Percentiles rank a stretch among this genome's conserved stretches.
These are phyloP conservation scores for Euphorbia tirucalli DNA, from an alignment of 345 rosid species.

Conservation along the genomic window DNA sequence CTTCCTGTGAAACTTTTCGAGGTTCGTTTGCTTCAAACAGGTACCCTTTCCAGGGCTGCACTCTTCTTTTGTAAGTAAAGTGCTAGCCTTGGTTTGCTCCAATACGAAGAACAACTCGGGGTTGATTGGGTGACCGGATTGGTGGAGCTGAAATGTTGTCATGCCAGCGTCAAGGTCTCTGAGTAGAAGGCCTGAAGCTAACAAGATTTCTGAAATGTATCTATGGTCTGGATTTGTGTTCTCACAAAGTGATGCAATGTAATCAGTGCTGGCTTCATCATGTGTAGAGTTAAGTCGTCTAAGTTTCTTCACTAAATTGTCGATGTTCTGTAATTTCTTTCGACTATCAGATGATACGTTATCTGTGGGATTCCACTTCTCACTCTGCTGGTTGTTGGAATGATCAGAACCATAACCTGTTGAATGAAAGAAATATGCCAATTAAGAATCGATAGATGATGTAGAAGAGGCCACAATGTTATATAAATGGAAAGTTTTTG, in stretches of 20 bases:
- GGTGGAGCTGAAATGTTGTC: slow-evolving; percentile 70
- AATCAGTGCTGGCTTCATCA: slow-evolving; percentile 85
- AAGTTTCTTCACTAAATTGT: slow-evolving; percentile 88
- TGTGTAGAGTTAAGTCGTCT: slow-evolving; percentile 74
- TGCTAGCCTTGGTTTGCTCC: slow-evolving; percentile 80
- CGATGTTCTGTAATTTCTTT: slow-evolving; percentile 79
- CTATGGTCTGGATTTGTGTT: slow-evolving; percentile 81
- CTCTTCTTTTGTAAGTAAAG: slow-evolving; percentile 46
- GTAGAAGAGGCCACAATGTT: neutral
- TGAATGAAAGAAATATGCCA: slow-evolving; percentile 22
- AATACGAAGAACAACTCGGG: slow-evolving; percentile 84
- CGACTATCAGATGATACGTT: slow-evolving; percentile 43
- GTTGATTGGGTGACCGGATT: slow-evolving; percentile 85
- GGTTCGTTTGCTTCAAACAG: slow-evolving; percentile 32
- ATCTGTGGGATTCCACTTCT: slow-evolving; percentile 46
- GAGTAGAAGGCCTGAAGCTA: slow-evolving; percentile 94
- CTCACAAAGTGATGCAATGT: slow-evolving; percentile 90
- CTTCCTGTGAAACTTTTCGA: slow-evolving; percentile 62
- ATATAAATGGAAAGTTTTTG: no score
- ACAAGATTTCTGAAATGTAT: slow-evolving; percentile 86
- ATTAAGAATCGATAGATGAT: slow-evolving; percentile 26
- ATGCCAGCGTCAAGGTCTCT: slow-evolving; percentile 64
- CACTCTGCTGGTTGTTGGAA: slow-evolving; percentile 33
- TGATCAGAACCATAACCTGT: slow-evolving; percentile 43
- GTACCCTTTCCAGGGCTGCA: slow-evolving; percentile 26